Evolutionary conservation across 2,329 filamentous ascomycete genomes (phyloP).

Genomic region (Ascochyta viciae-villosae): DNA sequence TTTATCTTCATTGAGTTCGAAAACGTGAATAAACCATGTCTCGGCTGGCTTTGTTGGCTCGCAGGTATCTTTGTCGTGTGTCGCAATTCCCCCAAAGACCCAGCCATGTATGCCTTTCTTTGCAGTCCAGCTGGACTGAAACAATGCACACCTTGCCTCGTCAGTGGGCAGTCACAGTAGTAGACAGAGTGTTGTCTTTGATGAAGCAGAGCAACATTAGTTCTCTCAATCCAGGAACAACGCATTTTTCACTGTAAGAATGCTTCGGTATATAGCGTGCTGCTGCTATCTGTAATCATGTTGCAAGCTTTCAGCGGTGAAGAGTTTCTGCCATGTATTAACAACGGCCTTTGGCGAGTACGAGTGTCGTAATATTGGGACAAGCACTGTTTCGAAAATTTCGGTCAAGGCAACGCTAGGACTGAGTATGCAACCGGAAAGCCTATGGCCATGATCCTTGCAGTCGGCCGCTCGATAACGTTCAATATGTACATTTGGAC

Average conservation of each 20-base stretch:
- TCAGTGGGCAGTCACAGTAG: too few relatives aligned
- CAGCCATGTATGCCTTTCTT: constrained; percentile 13
- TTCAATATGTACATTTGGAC: background rate
- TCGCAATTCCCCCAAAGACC: background rate
- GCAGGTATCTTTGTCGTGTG: constrained; percentile 1
- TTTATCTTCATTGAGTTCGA: background rate
- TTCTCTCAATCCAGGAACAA: too few relatives aligned
- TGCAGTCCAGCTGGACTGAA: background rate
- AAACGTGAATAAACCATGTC: constrained; percentile 5
- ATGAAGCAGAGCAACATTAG: too few relatives aligned
- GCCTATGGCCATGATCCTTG: background rate
- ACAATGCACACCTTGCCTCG: background rate
- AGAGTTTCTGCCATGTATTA: too few relatives aligned
- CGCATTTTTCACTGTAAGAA: too few relatives aligned
- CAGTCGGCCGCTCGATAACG: background rate
- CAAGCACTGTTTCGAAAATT: too few relatives aligned
- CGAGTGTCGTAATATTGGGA: too few relatives aligned
- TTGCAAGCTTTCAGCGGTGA: too few relatives aligned
- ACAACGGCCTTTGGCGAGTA: too few relatives aligned
- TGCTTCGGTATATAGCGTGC: too few relatives aligned
- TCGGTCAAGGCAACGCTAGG: background rate
- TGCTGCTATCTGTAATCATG: too few relatives aligned
- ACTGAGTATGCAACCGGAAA: background rate
- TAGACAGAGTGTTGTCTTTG: too few relatives aligned
- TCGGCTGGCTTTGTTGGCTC: constrained; percentile 11